These are phyloP conservation scores for Myxozyma melibiosi DNA, from an alignment of 805 yeast genomes.

Conservation along the genomic window DNA sequence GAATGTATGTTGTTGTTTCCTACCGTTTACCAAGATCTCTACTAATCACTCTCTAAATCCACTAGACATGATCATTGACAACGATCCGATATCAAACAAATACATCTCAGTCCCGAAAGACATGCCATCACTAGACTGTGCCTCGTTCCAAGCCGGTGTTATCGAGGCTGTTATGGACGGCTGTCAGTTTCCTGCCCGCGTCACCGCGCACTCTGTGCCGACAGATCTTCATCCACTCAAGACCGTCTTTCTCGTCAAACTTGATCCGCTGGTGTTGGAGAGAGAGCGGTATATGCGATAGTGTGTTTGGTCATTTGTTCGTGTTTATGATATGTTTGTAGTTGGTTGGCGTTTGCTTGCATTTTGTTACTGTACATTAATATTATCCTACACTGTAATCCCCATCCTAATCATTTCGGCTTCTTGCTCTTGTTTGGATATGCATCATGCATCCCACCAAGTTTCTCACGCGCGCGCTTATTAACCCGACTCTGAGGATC, in stretches of 20 bases:
- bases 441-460: slow-evolving; percentile 24
- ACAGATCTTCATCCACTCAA: slow-evolving; percentile 58
- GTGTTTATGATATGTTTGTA: background rate
- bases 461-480: slow-evolving; percentile 17
- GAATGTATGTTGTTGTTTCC: slow-evolving; percentile 45
- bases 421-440: slow-evolving; percentile 9
- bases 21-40: background rate
- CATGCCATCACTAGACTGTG: slow-evolving; percentile 73
- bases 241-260: slow-evolving; percentile 76
- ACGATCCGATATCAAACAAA: slow-evolving; percentile 67
- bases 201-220: slow-evolving; percentile 81
- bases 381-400: background rate
- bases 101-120: slow-evolving; percentile 80
- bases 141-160: slow-evolving; percentile 82
- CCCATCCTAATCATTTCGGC: background rate
- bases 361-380: background rate
- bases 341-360: slow-evolving; percentile 1
- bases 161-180: slow-evolving; percentile 80
- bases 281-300: slow-evolving; percentile 50
- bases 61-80: slow-evolving; percentile 70
- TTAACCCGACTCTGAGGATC: slow-evolving; percentile 1
- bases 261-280: slow-evolving; percentile 58
- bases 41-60: background rate
- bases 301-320: background rate
- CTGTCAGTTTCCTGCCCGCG: slow-evolving; percentile 70